Evolutionary conservation across 805 yeast species (phyloP), one percentile per base, ranked within the genome.

Genomic region (Spathaspora arborariae): DNA sequence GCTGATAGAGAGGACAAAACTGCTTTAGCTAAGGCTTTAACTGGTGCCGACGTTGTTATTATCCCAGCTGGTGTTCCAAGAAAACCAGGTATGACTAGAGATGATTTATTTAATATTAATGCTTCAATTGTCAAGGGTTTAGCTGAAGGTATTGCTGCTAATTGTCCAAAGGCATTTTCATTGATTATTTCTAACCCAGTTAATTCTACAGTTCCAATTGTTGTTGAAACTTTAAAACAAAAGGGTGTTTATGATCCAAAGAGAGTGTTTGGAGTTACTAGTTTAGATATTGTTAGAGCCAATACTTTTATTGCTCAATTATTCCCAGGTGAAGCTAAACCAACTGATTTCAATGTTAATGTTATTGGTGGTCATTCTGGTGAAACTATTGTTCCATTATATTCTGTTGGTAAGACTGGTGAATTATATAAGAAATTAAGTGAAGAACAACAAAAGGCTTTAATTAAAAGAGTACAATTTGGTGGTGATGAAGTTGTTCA

Each of bases 341-440:
- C 80, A 52, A 75, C 87, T 44, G 72, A 77, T 54, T 76, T 72
- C 53, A 77, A 76, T 56, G 73, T 88, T 46, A 83, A 89, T 18
- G 96, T 91, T 45, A 74, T 90, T 56, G 97, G 97, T 51, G 97
- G 97, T 45, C 97, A 90, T 75, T 88, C 96, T 26, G 97, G 97
- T 54, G 92, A 85, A 63, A 90, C 97, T 42, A 90, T 90, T 62
- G 94, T 90, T 37, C 97, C 97, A 45, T 75, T 90, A 55, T 80
- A 84, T 64, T 78, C 90, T 34, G 51, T 70, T 30, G 69, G 74
- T 40, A 49, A 56, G 47, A 59, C 76, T 45, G 61, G 59, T 53
- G 20, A 56, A 7, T 64, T 56, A 56, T 71, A 57, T 55, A 59
- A 62, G 42, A 70, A 69, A 53, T 70, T 72, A 66, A 73, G 80